Conservation (phyloP, 495 filamentous ascomycete species). For the Melanomma pulvis-pyrius region DNA sequence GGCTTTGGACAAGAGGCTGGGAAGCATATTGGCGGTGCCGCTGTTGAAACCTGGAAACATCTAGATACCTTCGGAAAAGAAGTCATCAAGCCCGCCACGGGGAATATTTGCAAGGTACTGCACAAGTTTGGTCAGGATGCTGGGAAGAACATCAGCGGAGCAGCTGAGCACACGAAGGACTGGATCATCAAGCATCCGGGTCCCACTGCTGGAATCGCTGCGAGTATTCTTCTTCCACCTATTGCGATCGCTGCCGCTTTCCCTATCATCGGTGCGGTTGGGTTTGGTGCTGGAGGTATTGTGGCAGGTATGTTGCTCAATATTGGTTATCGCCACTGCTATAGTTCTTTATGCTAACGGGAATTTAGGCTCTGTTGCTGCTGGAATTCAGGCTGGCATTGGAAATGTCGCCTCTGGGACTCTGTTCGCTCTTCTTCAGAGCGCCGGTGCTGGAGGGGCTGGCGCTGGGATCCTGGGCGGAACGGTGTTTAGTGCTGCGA, state of each 20-base stretch:
- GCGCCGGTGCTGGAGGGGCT: slow-evolving; percentile 31
- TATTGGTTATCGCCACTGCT: background rate
- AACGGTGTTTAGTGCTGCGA: background rate
- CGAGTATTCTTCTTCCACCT: background rate
- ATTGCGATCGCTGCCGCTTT: background rate
- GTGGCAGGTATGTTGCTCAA: slow-evolving; percentile 11
- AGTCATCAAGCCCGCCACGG: no score
- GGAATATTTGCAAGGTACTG: no score
- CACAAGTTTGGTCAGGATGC: no score
- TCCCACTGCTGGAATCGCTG: background rate
- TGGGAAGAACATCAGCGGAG: background rate
- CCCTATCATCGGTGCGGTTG: background rate
- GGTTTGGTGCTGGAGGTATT: slow-evolving; percentile 1
- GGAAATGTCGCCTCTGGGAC: slow-evolving; percentile 7
- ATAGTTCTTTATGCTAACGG: background rate
- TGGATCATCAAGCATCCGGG: slow-evolving; percentile 3
- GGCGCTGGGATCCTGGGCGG: slow-evolving; percentile 14
- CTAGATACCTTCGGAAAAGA: no score
- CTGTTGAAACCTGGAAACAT: no score
- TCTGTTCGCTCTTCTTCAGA: slow-evolving; percentile 25
- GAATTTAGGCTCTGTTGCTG: slow-evolving; percentile 3
- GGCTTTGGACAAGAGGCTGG: slow-evolving; percentile 12
- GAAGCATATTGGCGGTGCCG: slow-evolving; percentile 1
- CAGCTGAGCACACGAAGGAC: background rate
- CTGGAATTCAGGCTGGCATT: slow-evolving; percentile 11